These are phyloP conservation scores for Speleostelium caveatum DNA, from an alignment of 78 protist genomes.

Conservation along the genomic window DNA sequence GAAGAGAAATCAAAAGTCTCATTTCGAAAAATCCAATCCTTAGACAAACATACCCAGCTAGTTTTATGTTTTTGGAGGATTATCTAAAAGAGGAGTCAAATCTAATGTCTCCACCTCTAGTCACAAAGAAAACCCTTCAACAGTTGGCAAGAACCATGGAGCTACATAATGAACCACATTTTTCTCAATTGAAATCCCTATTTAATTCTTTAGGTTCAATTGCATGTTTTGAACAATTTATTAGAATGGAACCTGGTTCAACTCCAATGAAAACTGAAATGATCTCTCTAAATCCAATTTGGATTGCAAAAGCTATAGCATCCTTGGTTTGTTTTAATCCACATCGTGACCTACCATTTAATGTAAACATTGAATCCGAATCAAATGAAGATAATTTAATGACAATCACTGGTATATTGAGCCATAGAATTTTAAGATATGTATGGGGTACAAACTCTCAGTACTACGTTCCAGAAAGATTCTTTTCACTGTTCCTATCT, in stretches of 20 bases:
- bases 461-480: conserved; percentile 63
- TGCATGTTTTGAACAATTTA: conserved; percentile 53
- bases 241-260: conserved; percentile 57
- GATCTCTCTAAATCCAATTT: conserved; percentile 54
- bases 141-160: conserved; percentile 72
- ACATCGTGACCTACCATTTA: conserved; percentile 1
- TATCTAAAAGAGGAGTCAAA: conserved; percentile 51
- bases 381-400: not conserved
- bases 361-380: not conserved
- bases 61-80: conserved; percentile 66
- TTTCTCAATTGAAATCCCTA: conserved; percentile 59
- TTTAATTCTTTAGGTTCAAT: conserved; percentile 60
- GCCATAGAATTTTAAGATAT: conserved; percentile 50
- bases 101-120: conserved; percentile 66
- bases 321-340: conserved; percentile 36
- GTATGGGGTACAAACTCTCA: conserved; percentile 56
- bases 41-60: conserved; percentile 53
- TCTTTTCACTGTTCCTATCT: conserved; percentile 58
- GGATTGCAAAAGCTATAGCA: conserved; percentile 57
- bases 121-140: conserved; percentile 20
- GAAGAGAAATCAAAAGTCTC: conserved; percentile 34
- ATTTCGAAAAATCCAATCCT: conserved; percentile 56
- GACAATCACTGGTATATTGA: conserved; percentile 10
- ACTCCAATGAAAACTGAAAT: conserved; percentile 54
- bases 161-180: conserved; percentile 66